Evolutionary conservation across 2,329 filamentous ascomycete genomes (phyloP), one percentile per base, ranked within the genome.

Genomic region (Aschersonia sp.): DNA sequence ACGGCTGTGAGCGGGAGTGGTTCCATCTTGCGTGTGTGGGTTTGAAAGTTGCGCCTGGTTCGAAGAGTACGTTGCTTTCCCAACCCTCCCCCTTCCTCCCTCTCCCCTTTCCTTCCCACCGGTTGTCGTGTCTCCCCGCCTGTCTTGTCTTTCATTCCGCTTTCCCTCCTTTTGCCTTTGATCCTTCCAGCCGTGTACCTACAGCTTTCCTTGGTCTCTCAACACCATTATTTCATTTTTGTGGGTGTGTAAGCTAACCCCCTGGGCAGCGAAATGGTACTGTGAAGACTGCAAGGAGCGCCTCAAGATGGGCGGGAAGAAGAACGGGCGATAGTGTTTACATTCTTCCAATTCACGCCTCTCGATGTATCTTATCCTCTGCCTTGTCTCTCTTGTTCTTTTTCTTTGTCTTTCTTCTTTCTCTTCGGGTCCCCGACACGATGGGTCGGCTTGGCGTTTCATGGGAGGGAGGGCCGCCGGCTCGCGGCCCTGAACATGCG

Each of bases 11-110:
- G 54, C 74, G 78, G 51, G 84, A 89, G 63, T 89, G 85, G 85
- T 90, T 89, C 68, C 85, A 89, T 70, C 66, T 92, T 45, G 83
- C 81, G 45, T 92, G 86, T 62, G 85, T 87, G 32, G 86, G 86
- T 30, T 65, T 92, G 56, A 84, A 83, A 56, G 83, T 83, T 50
- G 83, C 85, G 46, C 86, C 86, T n/a, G 81, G 77, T 49, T 79
- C 79, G 52, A 87, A 82, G 63, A 77, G 83, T 86, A 66, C 71
- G 80, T 76, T 12, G 35, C 35, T 39, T 31, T 8, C 8, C 8
- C 6, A 5, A 31, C 11, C 4, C 12, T 22, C 30, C 22, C 43
- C 42, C n/a, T 41, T 42, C 5, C 30, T 12, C 2, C 35, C 4
- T 12, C 35, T 37, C 2, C 35, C 35, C 9, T 39, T 11, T n/a